A percentile compares a stretch with the other conserved stretches of the same genome.
Evolutionary conservation across 805 yeast species (phyloP).

Genomic region (Starmera caribaea): DNA sequence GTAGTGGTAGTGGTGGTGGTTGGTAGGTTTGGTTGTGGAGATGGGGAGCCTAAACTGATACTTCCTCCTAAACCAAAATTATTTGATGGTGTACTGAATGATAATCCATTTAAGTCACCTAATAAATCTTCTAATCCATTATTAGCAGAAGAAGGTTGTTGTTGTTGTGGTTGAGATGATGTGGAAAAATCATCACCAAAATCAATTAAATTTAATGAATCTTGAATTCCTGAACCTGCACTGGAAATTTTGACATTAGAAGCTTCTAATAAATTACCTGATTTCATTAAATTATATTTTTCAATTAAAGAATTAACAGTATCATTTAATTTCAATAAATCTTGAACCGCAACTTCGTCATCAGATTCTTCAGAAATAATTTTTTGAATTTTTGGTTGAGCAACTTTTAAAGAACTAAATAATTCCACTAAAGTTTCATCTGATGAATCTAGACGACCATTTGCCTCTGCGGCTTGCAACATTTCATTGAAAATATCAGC

Average conservation of each 20-base stretch:
- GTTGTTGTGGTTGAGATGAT: constrained; percentile 9
- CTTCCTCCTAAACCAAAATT: constrained; percentile 45
- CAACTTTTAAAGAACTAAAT: constrained; percentile 64
- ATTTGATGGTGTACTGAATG: constrained; percentile 33
- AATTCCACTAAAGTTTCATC: constrained; percentile 74
- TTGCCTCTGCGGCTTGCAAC: constrained; percentile 44
- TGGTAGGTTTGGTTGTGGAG: constrained; percentile 10
- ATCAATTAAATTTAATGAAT: constrained; percentile 55
- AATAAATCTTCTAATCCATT: constrained; percentile 57
- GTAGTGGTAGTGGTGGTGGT: constrained; percentile 9
- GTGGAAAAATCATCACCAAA: constrained; percentile 42
- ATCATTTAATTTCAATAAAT: constrained; percentile 64
- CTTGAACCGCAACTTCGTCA: constrained; percentile 55
- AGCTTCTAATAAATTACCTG: constrained; percentile 55
- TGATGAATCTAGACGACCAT: constrained; percentile 26
- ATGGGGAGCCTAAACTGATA: constrained; percentile 28
- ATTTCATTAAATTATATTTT: constrained; percentile 55
- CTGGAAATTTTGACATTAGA: constrained; percentile 32
- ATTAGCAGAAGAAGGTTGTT: constrained; percentile 20
- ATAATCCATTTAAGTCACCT: constrained; percentile 57
- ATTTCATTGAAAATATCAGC: constrained; percentile 83
- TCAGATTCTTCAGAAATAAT: constrained; percentile 75
- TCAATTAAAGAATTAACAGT: constrained; percentile 57
- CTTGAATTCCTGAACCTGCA: constrained; percentile 19
- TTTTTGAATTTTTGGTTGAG: constrained; percentile 80